Evolutionary conservation across 108 stramenopile species (phyloP), one percentile per base, ranked within the genome.

Genomic region (Stephanodiscus triporus): DNA sequence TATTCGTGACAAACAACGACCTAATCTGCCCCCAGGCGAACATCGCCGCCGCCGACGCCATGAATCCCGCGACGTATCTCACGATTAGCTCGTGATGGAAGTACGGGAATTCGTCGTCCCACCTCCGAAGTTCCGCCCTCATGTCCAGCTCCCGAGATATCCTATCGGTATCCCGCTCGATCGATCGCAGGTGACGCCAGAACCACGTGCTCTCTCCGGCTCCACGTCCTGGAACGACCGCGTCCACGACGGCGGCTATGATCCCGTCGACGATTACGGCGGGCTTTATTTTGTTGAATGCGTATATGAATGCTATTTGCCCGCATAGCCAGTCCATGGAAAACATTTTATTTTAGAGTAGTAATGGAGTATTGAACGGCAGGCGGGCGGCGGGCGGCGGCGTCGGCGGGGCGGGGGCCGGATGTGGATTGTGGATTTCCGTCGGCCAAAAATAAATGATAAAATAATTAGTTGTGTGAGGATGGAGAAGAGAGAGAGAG

Each of bases 71-170:
- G 10, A 80, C 36, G 71, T 88, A 92, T 54, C 93, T 81, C 0
- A 95, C 88, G 47, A 95, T 76, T 51, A 95, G 56, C 72, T 95
- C 93, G 61, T 95, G 93, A 76, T 92, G 91, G 48, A 94, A 79
- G 61, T 85, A 88, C 13, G 93, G 93, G 73, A 86, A 88, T 37
- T 87, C 80, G 38, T 76, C 59, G 37, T 95, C 93, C 93, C 93
- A 95, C 17, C 81, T 42, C 17, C 91, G 76, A 37, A 95, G 73
- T 30, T 90, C 80, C 20, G 74, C 29, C 59, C 93, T 80, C 23
- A 91, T 82, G 43, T 95, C 91, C 42, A 92, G 50, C 77, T 95
- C 93, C 50, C 84, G 82, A 26, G 82, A 63, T 56, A 87, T 70
- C 43, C 60, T 77, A 24, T 77, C 76, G 6, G 63, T 48, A 47